Conservation (phyloP, 2,329 filamentous ascomycete genomes). For the Aureobasidium subglaciale region DNA sequence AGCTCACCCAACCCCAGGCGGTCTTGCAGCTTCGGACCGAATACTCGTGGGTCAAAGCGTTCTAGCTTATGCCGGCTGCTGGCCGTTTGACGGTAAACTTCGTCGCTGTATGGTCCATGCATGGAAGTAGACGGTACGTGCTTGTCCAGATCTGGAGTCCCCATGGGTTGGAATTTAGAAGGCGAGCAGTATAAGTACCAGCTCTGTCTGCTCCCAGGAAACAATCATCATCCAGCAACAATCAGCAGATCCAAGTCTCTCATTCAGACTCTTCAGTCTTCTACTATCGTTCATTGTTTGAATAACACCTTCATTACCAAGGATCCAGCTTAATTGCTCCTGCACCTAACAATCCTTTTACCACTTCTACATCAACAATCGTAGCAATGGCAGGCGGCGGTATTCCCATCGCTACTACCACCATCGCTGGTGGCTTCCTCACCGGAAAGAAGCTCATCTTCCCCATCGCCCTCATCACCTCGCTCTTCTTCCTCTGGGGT, state of each 20-base stretch:
- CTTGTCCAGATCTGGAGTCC: slow-evolving; percentile 14
- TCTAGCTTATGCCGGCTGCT: slow-evolving; percentile 2
- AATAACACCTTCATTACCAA: slow-evolving; percentile 8
- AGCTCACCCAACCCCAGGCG: background rate
- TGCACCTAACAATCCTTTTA: background rate
- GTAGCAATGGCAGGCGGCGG: slow-evolving; percentile 36
- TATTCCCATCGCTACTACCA: slow-evolving; percentile 31
- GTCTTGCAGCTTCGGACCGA: background rate
- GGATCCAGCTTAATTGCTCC: background rate
- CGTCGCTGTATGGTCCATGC: slow-evolving; percentile 14
- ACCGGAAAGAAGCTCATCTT: slow-evolving; percentile 42
- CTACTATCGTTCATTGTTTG: slow-evolving; percentile 8
- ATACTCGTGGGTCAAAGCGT: background rate
- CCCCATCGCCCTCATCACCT: slow-evolving; percentile 41
- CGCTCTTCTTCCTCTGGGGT: slow-evolving; percentile 41
- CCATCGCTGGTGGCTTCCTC: slow-evolving; percentile 35
- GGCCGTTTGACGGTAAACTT: background rate
- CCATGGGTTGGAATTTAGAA: slow-evolving; percentile 4
- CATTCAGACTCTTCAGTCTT: slow-evolving; percentile 10
- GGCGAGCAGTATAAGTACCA: slow-evolving; percentile 11
- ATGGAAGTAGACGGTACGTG: slow-evolving; percentile 5
- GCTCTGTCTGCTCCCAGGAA: background rate
- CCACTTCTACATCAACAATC: background rate
- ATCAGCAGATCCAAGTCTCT: slow-evolving; percentile 14
- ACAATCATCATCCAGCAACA: slow-evolving; percentile 9